Evolutionary conservation across 176 grass and related monocot genomes (phyloP).

Genomic region (Rhipidocladum racemiflorum): DNA sequence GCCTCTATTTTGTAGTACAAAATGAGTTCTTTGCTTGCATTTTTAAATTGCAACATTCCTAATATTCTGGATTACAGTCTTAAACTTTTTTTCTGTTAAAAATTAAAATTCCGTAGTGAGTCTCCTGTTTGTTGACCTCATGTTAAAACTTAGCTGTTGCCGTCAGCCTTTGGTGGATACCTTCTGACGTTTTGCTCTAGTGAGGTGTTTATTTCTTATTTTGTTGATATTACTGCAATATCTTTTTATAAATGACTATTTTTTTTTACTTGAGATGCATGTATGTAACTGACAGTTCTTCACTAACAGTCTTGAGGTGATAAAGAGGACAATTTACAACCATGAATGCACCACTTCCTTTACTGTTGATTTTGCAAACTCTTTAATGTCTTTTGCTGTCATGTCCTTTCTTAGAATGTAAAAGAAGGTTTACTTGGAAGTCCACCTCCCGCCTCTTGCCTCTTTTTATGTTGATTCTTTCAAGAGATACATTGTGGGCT

Average conservation of each 20-base stretch:
- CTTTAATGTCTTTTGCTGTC: neutral
- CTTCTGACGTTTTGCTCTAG: neutral
- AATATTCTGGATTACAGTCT: neutral
- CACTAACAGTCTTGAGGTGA: constrained; percentile 1
- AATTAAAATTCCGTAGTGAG: neutral
- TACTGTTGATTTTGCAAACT: neutral
- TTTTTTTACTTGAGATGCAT: constrained; percentile 8
- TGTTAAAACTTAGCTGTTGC: neutral
- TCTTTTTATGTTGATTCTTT: neutral
- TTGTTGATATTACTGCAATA: neutral
- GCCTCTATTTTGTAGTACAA: neutral
- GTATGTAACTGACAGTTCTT: constrained; percentile 9
- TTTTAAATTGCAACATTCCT: neutral
- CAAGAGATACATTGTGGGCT: constrained; percentile 32
- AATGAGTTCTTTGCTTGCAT: neutral
- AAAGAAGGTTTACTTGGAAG: neutral
- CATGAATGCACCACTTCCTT: constrained; percentile 1
- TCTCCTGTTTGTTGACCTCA: neutral
- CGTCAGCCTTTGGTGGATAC: neutral
- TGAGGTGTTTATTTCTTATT: neutral
- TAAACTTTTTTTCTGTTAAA: neutral
- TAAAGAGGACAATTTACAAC: constrained; percentile 20
- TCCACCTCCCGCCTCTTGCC: neutral
- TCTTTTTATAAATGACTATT: neutral
- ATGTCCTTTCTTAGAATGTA: constrained; percentile 11